phyloP scores from a whole-genome alignment of 2,329 filamentous ascomycete genomes.

The Pezicula carpinea region DNA sequence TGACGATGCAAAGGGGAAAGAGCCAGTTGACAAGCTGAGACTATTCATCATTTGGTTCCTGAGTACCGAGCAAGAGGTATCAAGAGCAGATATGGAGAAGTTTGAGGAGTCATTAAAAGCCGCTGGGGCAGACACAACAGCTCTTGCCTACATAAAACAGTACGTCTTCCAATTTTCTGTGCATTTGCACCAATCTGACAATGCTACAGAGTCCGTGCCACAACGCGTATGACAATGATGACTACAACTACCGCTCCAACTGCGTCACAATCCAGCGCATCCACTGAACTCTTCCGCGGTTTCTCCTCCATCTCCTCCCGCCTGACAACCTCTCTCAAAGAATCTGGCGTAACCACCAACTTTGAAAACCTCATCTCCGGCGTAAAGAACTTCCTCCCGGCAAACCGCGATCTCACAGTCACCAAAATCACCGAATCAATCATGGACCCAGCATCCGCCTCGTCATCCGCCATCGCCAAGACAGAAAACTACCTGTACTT shows the following conservation, averaged over 20 bases:
- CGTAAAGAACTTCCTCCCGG: constrained; percentile 97
- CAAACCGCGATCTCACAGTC: constrained; percentile 89
- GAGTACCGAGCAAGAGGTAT: constrained; percentile 86
- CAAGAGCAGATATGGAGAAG: constrained; percentile 73
- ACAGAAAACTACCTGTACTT: constrained; percentile 98
- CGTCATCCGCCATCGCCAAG: constrained; percentile 88
- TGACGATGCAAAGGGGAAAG: constrained; percentile 73
- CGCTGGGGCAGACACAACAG: constrained; percentile 70
- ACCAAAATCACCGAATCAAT: constrained; percentile 98
- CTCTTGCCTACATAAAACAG: constrained; percentile 83
- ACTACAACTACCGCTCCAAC: constrained; percentile 67
- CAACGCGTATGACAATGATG: constrained; percentile 97
- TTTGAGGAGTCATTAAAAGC: constrained; percentile 80
- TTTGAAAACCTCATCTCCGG: constrained; percentile 92
- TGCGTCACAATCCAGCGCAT: constrained; percentile 51
- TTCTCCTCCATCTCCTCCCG: constrained; percentile 90
- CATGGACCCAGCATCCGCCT: constrained; percentile 91
- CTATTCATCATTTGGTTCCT: constrained; percentile 97
- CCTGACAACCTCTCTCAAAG: constrained; percentile 89
- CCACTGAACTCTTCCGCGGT: constrained; percentile 82
- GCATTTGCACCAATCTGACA: constrained; percentile 6
- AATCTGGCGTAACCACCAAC: constrained; percentile 78
- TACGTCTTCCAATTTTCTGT: constrained; percentile 38
- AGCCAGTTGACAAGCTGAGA: constrained; percentile 83
- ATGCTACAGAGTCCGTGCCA: constrained; percentile 68